phyloP scores from a whole-genome alignment of 768 basidiomycete genomes.

The Termitomyces sp. region DNA sequence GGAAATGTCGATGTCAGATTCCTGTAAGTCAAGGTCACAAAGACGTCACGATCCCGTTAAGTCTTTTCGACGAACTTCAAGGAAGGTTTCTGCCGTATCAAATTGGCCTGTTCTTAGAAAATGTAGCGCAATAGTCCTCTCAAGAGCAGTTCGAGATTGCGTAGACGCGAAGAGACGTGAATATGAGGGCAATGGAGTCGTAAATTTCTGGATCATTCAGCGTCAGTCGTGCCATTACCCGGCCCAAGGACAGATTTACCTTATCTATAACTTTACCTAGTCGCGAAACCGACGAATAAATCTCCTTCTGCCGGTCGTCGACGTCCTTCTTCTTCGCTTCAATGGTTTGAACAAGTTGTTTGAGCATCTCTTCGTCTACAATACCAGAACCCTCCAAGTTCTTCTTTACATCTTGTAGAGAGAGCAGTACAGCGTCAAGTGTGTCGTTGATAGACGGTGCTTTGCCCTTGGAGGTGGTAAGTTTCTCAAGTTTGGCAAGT shows the following conservation, averaged over 20 bases:
- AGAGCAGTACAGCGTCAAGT: slow-evolving; percentile 59
- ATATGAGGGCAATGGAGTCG: slow-evolving; percentile 60
- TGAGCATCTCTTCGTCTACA: slow-evolving; percentile 46
- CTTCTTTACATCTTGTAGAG: slow-evolving; percentile 54
- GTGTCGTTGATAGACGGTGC: slow-evolving; percentile 52
- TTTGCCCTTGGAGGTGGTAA: slow-evolving; percentile 54
- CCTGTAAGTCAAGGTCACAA: slow-evolving; percentile 38
- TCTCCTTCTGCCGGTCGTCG: slow-evolving; percentile 86
- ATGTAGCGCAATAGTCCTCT: slow-evolving; percentile 71
- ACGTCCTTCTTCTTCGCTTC: slow-evolving; percentile 79
- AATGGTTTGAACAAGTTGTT: slow-evolving; percentile 51
- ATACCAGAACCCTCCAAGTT: slow-evolving; percentile 45
- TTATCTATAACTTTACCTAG: slow-evolving; percentile 91
- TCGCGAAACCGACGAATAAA: slow-evolving; percentile 71
- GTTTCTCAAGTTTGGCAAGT: slow-evolving; percentile 69
- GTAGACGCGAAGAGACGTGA: slow-evolving; percentile 63
- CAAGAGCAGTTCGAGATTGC: slow-evolving; percentile 56
- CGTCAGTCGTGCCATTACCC: neutral
- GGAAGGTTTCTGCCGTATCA: slow-evolving; percentile 69
- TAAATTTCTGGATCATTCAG: slow-evolving; percentile 45
- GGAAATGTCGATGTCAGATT: slow-evolving; percentile 59
- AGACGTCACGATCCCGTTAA: neutral
- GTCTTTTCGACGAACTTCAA: slow-evolving; percentile 45
- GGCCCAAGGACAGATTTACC: slow-evolving; percentile 39
- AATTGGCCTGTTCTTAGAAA: slow-evolving; percentile 82